A percentile compares a stretch with the other conserved stretches of the same genome.
Evolutionary conservation across 495 filamentous ascomycete species (phyloP).

Genomic region (Trichoderma virens): DNA sequence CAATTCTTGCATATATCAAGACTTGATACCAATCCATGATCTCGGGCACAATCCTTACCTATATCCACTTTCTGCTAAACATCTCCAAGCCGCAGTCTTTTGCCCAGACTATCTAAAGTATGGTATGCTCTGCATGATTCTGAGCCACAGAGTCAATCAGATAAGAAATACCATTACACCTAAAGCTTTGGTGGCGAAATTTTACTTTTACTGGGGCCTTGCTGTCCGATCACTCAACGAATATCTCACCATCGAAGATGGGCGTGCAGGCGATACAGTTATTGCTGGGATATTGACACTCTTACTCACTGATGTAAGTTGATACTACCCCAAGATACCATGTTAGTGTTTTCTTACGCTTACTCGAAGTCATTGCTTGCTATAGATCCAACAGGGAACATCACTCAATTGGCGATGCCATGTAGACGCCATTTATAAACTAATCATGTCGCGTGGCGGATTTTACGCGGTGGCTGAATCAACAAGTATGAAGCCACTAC

Average conservation of each 20-base stretch:
- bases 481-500: constrained; percentile 14
- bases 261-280: constrained; percentile 17
- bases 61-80: constrained; percentile 20
- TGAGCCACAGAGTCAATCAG: constrained; percentile 29
- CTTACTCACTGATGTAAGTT: constrained; percentile 17
- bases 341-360: background rate
- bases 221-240: constrained; percentile 27
- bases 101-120: constrained; percentile 22
- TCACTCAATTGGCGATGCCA: constrained; percentile 27
- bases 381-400: constrained; percentile 24
- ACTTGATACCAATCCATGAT: constrained; percentile 18
- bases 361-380: background rate
- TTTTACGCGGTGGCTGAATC: constrained; percentile 12
- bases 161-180: constrained; percentile 9
- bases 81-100: constrained; percentile 14
- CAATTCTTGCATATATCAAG: constrained; percentile 26
- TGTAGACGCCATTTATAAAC: constrained; percentile 21
- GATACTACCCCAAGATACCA: background rate
- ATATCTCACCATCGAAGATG: constrained; percentile 17
- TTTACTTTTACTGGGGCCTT: constrained; percentile 26
- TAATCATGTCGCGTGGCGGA: constrained; percentile 26
- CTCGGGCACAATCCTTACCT: constrained; percentile 25
- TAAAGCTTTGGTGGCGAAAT: constrained; percentile 17
- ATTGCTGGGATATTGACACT: constrained; percentile 19
- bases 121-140: constrained; percentile 25